Evolutionary conservation across 2,329 filamentous ascomycete species (phyloP).

Genomic region (Daldinia sp.): DNA sequence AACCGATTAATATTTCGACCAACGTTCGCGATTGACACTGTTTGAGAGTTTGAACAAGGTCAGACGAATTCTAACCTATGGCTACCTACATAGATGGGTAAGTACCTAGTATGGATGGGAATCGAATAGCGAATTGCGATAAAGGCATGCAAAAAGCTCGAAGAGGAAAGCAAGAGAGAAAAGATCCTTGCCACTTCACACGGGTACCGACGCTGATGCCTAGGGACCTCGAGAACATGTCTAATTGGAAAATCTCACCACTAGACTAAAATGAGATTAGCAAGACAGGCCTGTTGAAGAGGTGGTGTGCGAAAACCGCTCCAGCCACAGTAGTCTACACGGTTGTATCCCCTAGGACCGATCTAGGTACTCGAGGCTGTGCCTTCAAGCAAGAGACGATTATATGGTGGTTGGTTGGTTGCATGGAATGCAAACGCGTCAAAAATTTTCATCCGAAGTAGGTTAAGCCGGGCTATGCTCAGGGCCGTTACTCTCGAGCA

Average conservation of each 20-base stretch:
- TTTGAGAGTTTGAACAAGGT: background rate
- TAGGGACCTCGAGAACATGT: conserved; percentile 27
- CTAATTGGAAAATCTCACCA: conserved; percentile 30
- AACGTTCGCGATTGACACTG: background rate
- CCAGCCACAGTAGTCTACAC: conserved; percentile 15
- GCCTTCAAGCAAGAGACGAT: background rate
- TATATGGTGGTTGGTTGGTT: background rate
- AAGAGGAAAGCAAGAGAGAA: conserved; percentile 3
- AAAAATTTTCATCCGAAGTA: conserved; percentile 11
- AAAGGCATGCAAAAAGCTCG: conserved; percentile 7
- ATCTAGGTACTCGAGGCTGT: background rate
- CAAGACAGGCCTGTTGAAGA: conserved; percentile 11
- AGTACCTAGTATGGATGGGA: background rate
- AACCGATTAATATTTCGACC: background rate
- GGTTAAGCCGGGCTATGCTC: conserved; percentile 21
- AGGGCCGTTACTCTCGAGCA: conserved; percentile 15
- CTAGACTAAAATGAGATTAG: conserved; percentile 10
- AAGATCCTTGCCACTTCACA: conserved; percentile 15
- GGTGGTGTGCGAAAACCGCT: conserved; percentile 13
- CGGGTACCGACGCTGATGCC: conserved; percentile 20
- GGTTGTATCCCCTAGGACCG: background rate
- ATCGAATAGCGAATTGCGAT: conserved; percentile 1
- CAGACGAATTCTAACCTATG: background rate
- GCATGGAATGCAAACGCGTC: conserved; percentile 16
- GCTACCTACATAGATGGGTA: too few relatives aligned